Percentiles rank a stretch among this genome's conserved stretches.
Conservation (phyloP, 108 stramenopile species). For the Schizochytrium sp. region DNA sequence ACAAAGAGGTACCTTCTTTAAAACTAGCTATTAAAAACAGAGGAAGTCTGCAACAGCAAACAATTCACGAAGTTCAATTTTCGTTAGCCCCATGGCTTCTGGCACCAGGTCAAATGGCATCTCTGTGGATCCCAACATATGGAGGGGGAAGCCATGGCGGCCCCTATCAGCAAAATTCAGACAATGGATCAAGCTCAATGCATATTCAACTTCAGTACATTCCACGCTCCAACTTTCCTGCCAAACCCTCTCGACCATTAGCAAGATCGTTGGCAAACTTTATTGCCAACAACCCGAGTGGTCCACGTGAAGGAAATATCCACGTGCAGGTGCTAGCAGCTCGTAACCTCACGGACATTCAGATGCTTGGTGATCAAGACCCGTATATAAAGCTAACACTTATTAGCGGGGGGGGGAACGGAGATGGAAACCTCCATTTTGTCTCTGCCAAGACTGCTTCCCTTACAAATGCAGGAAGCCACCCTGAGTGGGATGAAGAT, state of each 20-base stretch:
- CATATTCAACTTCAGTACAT: slow-evolving; percentile 24
- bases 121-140: slow-evolving; percentile 36
- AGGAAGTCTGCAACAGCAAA: neutral
- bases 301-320: slow-evolving; percentile 4
- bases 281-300: neutral
- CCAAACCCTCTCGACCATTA: slow-evolving; percentile 1
- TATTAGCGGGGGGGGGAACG: slow-evolving; percentile 51
- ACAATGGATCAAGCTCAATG: neutral
- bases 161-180: slow-evolving; percentile 28
- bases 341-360: slow-evolving; percentile 64
- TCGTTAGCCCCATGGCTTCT: slow-evolving; percentile 51
- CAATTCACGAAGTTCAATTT: neutral
- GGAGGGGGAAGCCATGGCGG: slow-evolving; percentile 1
- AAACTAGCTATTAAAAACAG: neutral
- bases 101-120: neutral
- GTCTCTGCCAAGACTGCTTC: neutral
- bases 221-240: slow-evolving; percentile 4
- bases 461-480: neutral
- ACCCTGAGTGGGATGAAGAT: slow-evolving; percentile 42
- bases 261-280: neutral
- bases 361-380: slow-evolving; percentile 68
- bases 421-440: neutral
- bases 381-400: slow-evolving; percentile 74
- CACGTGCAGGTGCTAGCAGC: slow-evolving; percentile 57
- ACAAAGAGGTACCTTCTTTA: slow-evolving; percentile 8